Conservation (phyloP, 2,329 filamentous ascomycete genomes). For the Mycosphaerella sp. region DNA sequence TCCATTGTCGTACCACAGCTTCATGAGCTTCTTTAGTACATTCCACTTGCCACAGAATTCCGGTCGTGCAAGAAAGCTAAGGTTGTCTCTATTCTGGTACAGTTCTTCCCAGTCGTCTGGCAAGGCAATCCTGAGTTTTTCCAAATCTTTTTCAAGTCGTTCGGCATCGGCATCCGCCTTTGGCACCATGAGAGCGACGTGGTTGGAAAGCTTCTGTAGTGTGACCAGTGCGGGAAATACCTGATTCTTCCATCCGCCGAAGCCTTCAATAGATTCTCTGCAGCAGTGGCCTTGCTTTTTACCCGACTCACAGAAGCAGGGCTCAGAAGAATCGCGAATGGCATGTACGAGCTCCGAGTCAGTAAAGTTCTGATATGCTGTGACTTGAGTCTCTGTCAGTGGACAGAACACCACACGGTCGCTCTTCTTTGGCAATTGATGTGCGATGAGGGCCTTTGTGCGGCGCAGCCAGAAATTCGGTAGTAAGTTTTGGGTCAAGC, state of each 20-base stretch:
- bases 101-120: slow-evolving; percentile 69
- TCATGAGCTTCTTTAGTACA: slow-evolving; percentile 75
- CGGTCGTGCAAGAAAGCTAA: slow-evolving; percentile 73
- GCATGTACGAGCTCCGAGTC: slow-evolving; percentile 61
- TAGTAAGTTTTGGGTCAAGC: slow-evolving; percentile 78
- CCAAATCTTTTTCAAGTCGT: slow-evolving; percentile 71
- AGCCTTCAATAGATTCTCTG: slow-evolving; percentile 52
- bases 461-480: slow-evolving; percentile 85
- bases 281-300: slow-evolving; percentile 81
- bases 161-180: slow-evolving; percentile 55
- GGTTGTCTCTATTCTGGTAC: slow-evolving; percentile 67
- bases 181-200: slow-evolving; percentile 82
- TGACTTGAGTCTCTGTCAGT: slow-evolving; percentile 70
- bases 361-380: slow-evolving; percentile 79
- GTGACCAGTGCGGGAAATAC: slow-evolving; percentile 81
- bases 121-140: slow-evolving; percentile 65
- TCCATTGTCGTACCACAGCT: slow-evolving; percentile 81
- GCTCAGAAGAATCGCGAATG: slow-evolving; percentile 61
- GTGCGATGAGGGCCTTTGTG: slow-evolving; percentile 85
- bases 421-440: slow-evolving; percentile 90
- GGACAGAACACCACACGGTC: slow-evolving; percentile 95
- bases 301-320: slow-evolving; percentile 62
- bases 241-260: slow-evolving; percentile 62
- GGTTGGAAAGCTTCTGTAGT: slow-evolving; percentile 84
- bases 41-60: slow-evolving; percentile 98